Base-by-base conservation (phyloP, 2,329 filamentous ascomycete species). In the Fusarium robinianum region DNA sequence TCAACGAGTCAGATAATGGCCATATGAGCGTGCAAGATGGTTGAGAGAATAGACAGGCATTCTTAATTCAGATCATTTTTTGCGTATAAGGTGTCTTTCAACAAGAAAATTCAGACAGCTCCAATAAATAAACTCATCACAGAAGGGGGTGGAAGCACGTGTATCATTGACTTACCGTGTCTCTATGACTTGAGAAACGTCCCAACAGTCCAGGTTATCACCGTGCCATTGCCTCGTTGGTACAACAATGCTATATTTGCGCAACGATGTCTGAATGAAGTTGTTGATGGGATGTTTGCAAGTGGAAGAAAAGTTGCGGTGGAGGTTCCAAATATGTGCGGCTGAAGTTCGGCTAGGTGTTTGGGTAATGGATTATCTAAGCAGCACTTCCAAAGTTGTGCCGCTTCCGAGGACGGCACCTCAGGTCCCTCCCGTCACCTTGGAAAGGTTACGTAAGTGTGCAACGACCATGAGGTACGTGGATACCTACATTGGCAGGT, bases 61-160 rank as follows among this genome's bases (percentile, higher is more conserved):
- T 52, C 34, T 44, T 57, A 49, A 38, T 57, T 67, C 67, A 74
- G 71, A 64, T 61, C n/a, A 63, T 63, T 66, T 67, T 70, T 78
- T 72, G 77, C 80, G 80, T 84, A 83, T 78, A 65, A 75, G 67
- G 70, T 68, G 63, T 65, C 65, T 72, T 73, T 87, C 84, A 78
- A 75, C 82, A 85, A 71, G 65, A 67, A 67, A 74, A 79, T 70
- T 78, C 72, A 83, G 85, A 88, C 84, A 88, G 85, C 85, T 88
- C 85, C 85, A 88, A 88, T 88, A 86, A 41, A 41, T 63, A 54
- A 62, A 57, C 59, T 72, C 74, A 77, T 78, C 75, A 78, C 53
- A 41, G 51, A 64, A 62, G 49, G 42, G 35, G 27, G 11, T 15
- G 19, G n/a, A 15, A 21, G 24, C 33, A 36, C 9, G 8, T 12